phyloP scores from a whole-genome alignment of 164 flowering plant genomes.

The Umbilicus rupestris region DNA sequence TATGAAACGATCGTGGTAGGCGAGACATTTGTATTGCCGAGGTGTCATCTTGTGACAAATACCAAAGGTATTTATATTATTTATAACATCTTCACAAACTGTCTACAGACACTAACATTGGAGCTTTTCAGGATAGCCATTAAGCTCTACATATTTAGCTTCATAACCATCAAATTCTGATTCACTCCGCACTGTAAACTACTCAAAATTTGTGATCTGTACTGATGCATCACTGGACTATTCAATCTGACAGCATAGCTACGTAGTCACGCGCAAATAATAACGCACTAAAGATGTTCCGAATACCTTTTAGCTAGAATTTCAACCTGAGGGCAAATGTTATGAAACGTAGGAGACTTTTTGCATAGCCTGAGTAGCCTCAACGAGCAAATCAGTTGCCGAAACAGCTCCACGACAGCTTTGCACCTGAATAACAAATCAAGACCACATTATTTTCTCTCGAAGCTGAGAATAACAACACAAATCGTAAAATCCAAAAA shows the following conservation, averaged over 20 bases:
- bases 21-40: no score
- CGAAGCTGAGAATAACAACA: not conserved
- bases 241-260: not conserved
- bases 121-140: no score
- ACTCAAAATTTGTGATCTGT: no score
- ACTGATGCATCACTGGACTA: no score
- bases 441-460: not conserved
- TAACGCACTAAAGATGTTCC: not conserved
- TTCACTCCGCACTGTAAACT: no score
- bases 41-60: no score
- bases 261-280: not conserved
- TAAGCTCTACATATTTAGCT: not conserved
- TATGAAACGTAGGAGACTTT: constrained; percentile 42
- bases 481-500: not conserved
- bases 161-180: not conserved
- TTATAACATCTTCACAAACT: no score
- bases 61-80: no score
- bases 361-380: constrained; percentile 47
- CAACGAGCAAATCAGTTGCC: constrained; percentile 44
- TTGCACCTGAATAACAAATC: constrained; percentile 13
- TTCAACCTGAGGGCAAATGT: constrained; percentile 45
- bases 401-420: constrained; percentile 37
- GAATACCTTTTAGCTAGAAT: constrained; percentile 24
- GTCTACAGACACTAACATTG: no score
- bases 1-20: no score